Conservation (phyloP, 2,329 filamentous ascomycete species). For the Clonostachys solani region DNA sequence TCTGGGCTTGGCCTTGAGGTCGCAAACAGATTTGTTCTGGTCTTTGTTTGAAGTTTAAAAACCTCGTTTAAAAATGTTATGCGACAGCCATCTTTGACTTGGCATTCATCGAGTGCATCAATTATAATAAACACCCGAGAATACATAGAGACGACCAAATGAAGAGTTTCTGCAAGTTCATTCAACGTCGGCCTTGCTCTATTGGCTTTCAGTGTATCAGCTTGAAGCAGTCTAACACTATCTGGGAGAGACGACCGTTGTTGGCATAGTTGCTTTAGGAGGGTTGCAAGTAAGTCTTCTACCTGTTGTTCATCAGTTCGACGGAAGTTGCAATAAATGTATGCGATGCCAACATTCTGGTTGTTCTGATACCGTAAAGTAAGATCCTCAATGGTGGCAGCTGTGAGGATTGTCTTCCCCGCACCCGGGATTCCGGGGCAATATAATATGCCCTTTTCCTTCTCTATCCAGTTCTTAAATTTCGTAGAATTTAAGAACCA, state of each 20-base stretch:
- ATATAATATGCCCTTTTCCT: constrained; percentile 25
- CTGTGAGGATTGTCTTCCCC: constrained; percentile 40
- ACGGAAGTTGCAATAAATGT: constrained; percentile 37
- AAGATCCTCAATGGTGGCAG: constrained; percentile 35
- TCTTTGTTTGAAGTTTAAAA: neutral
- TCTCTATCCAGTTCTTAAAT: constrained; percentile 23
- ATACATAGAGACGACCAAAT: neutral
- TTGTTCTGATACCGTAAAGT: constrained; percentile 10
- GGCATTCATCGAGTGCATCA: neutral
- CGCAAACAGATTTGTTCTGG: neutral
- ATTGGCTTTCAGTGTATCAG: constrained; percentile 5
- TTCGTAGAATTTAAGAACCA: constrained; percentile 37
- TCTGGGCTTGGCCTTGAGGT: neutral
- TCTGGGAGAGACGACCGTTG: constrained; percentile 13
- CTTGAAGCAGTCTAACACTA: constrained; percentile 18
- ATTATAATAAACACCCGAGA: constrained; percentile 7
- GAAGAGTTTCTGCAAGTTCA: constrained; percentile 3
- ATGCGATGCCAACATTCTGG: constrained; percentile 27
- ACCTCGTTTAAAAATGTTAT: neutral
- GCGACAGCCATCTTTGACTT: neutral
- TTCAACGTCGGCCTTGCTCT: neutral
- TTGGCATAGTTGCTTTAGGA: constrained; percentile 30
- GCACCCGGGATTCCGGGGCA: constrained; percentile 42
- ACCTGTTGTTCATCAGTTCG: constrained; percentile 26
- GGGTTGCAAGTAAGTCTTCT: constrained; percentile 18